These are phyloP conservation scores for Leccinum subgranulosum DNA, from an alignment of 768 basidiomycete genomes.

Conservation along the genomic window DNA sequence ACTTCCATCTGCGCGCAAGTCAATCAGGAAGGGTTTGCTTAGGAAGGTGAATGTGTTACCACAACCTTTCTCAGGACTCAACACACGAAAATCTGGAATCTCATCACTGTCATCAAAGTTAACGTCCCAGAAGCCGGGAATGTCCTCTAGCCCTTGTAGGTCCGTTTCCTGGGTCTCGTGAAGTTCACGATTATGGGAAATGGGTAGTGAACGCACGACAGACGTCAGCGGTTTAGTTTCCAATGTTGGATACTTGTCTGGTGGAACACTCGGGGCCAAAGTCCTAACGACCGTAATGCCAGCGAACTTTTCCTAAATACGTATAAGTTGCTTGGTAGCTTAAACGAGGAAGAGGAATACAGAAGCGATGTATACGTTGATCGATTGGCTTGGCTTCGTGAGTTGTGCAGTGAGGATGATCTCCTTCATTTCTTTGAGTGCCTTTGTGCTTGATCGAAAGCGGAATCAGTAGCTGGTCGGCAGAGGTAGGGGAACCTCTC, in stretches of 20 bases:
- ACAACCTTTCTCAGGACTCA: conserved; percentile 35
- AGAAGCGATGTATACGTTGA: conserved; percentile 58
- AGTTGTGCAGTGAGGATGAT: conserved; percentile 61
- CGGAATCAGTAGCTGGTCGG: conserved; percentile 1
- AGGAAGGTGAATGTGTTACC: conserved; percentile 20
- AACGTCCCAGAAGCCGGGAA: conserved; percentile 65
- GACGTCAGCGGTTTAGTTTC: conserved; percentile 69
- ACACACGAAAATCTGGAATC: conserved; percentile 16
- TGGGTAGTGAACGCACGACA: conserved; percentile 37
- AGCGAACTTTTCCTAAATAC: conserved; percentile 65
- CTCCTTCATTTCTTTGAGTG: conserved; percentile 53
- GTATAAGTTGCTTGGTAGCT: conserved; percentile 10
- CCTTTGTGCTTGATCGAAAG: conserved; percentile 55
- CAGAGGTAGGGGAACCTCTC: conserved; percentile 15
- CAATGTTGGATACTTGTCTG: conserved; percentile 59
- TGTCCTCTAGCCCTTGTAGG: conserved; percentile 62
- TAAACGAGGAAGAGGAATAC: conserved; percentile 35
- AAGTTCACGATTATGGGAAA: not conserved
- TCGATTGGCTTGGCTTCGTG: conserved; percentile 71
- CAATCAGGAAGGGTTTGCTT: not conserved
- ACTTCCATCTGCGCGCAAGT: conserved; percentile 1
- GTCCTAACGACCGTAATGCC: conserved; percentile 53
- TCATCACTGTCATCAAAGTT: conserved; percentile 33
- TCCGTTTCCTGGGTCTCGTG: conserved; percentile 53
- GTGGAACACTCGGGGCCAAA: conserved; percentile 56